Evolutionary conservation across 1,284 basidiomycete genomes (phyloP).

Genomic region (Tilletia indica): DNA sequence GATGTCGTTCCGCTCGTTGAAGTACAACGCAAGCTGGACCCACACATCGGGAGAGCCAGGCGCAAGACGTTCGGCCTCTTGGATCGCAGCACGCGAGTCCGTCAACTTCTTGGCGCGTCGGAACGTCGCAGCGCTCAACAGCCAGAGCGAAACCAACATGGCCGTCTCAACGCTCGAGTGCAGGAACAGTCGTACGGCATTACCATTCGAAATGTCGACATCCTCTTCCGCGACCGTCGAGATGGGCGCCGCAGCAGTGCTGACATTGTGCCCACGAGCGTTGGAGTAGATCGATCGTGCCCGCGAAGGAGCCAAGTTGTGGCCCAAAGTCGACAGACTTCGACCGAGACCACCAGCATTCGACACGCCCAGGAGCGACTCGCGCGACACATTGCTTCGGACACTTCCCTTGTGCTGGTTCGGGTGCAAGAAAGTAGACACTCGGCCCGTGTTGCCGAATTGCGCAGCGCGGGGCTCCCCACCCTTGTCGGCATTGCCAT

Average conservation of each 20-base stretch:
- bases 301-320: background rate
- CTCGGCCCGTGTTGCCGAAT: conserved; percentile 9
- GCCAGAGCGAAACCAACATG: conserved; percentile 79
- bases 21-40: conserved; percentile 67
- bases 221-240: conserved; percentile 3
- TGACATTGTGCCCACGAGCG: background rate
- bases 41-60: conserved; percentile 84
- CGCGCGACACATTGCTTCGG: conserved; percentile 30
- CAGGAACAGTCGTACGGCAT: background rate
- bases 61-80: conserved; percentile 88
- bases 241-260: background rate
- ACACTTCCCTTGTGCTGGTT: conserved; percentile 27
- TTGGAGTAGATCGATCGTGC: conserved; percentile 11
- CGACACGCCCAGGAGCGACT: conserved; percentile 12
- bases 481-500: background rate
- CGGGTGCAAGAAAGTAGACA: conserved; percentile 11
- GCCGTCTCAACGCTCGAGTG: conserved; percentile 32
- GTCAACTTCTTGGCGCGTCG: conserved; percentile 82
- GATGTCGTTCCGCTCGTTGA: conserved; percentile 24
- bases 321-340: background rate
- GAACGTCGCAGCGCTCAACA: conserved; percentile 91
- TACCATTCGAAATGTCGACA: conserved; percentile 2
- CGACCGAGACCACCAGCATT: background rate
- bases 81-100: conserved; percentile 83
- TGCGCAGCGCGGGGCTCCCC: conserved; percentile 10